Evolutionary conservation across 2,329 filamentous ascomycete species (phyloP).

Genomic region (Zasmidium angulare): DNA sequence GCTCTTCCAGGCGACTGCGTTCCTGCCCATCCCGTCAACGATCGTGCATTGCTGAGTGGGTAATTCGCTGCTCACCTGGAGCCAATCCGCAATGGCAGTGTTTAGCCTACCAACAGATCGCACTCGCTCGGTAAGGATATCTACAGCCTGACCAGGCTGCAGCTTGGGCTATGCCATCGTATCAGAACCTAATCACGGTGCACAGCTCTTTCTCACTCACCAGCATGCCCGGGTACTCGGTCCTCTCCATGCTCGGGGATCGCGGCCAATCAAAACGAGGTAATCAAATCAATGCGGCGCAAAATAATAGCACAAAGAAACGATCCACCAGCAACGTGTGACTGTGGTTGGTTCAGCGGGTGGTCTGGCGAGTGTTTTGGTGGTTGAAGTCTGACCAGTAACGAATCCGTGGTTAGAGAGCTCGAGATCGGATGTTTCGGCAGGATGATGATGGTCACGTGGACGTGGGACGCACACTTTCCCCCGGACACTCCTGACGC

Average conservation of each 20-base stretch:
- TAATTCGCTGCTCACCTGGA: conserved; percentile 72
- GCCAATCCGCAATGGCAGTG: conserved; percentile 90
- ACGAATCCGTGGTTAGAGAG: too few relatives aligned
- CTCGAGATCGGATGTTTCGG: not conserved
- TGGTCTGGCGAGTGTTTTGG: not conserved
- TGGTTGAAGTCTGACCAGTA: not conserved
- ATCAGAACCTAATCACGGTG: conserved; percentile 10
- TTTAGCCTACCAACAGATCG: conserved; percentile 85
- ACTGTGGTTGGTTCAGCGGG: not conserved
- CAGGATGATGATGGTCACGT: too few relatives aligned
- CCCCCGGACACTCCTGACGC: not conserved
- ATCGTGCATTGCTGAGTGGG: conserved; percentile 9
- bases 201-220: conserved; percentile 54
- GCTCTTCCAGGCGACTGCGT: conserved; percentile 85
- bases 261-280: not conserved
- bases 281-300: not conserved
- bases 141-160: conserved; percentile 77
- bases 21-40: conserved; percentile 59
- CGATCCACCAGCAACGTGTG: not conserved
- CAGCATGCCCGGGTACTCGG: conserved; percentile 93
- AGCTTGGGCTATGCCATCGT: conserved; percentile 65
- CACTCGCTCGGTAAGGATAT: conserved; percentile 80
- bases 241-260: conserved; percentile 61
- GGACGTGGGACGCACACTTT: not conserved
- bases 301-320: not conserved